Evolutionary conservation across 164 flowering plant genomes (phyloP).

Genomic region (Aristolochia fimbriata): DNA sequence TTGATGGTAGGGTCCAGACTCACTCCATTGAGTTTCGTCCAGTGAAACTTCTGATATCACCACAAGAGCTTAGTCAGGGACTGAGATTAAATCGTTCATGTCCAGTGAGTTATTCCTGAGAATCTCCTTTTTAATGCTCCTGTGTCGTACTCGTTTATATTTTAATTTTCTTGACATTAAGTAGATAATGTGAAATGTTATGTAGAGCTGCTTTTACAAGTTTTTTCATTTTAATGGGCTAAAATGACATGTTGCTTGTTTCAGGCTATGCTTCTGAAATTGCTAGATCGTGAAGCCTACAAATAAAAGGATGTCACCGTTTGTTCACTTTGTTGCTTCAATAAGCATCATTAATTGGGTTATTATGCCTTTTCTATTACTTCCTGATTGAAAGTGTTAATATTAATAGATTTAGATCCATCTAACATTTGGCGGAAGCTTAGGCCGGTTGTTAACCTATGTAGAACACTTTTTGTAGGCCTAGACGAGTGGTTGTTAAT

Average conservation of each 20-base stretch:
- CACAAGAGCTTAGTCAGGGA: constrained; percentile 54
- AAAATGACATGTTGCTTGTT: constrained; percentile 2
- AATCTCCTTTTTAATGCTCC: background rate
- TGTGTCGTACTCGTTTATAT: background rate
- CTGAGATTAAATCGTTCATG: constrained; percentile 47
- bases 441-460: too few species aligned
- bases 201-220: background rate
- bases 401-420: too few species aligned
- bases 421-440: too few species aligned
- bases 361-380: too few species aligned
- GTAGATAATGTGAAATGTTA: background rate
- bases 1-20: constrained; percentile 43
- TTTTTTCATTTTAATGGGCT: background rate
- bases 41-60: constrained; percentile 66
- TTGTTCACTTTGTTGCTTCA: background rate
- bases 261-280: constrained; percentile 46
- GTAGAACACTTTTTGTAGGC: too few species aligned
- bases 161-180: background rate
- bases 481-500: too few species aligned
- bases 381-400: too few species aligned
- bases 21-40: constrained; percentile 69
- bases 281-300: constrained; percentile 28
- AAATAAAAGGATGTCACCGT: constrained; percentile 1
- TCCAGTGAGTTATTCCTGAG: constrained; percentile 51
- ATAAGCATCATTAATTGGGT: too few species aligned